Percentiles rank a stretch among this genome's conserved stretches.
These are phyloP conservation scores for Dipteronia dyeriana DNA, from an alignment of 345 rosid species.

Conservation along the genomic window DNA sequence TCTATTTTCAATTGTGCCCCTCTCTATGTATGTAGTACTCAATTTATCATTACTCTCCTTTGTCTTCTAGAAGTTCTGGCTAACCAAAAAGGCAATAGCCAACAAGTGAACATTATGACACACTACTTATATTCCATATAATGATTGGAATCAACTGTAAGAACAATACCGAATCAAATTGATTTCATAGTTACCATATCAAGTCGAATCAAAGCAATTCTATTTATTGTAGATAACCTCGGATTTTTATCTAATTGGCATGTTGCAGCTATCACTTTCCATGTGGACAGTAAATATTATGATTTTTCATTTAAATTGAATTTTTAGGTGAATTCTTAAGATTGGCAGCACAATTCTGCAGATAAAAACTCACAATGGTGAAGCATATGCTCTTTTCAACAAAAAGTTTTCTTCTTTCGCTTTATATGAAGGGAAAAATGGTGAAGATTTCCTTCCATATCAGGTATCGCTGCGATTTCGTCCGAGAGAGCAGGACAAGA, in stretches of 20 bases:
- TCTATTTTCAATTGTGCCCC: background rate
- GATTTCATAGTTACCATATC: background rate
- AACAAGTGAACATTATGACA: background rate
- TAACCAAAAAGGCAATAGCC: conserved; percentile 4
- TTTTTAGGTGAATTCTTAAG: background rate
- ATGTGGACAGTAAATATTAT: background rate
- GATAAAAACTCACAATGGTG: conserved; percentile 46
- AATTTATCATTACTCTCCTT: background rate
- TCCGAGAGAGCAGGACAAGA: conserved; percentile 45
- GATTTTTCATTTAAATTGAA: background rate
- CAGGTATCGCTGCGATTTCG: conserved; percentile 58
- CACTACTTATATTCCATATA: background rate
- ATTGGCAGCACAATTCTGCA: conserved; percentile 27
- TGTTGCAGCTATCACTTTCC: background rate
- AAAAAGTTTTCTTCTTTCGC: conserved; percentile 67
- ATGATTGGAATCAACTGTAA: background rate
- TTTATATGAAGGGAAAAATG: conserved; percentile 48
- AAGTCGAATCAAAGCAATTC: background rate
- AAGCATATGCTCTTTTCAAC: conserved; percentile 59
- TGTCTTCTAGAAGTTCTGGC: background rate
- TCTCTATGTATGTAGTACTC: background rate
- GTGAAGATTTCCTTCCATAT: conserved; percentile 49
- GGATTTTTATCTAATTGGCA: background rate
- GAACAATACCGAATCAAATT: background rate
- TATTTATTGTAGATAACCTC: background rate